phyloP scores from a whole-genome alignment of 108 stramenopile genomes.

The Fistulifera pelliculosa region DNA sequence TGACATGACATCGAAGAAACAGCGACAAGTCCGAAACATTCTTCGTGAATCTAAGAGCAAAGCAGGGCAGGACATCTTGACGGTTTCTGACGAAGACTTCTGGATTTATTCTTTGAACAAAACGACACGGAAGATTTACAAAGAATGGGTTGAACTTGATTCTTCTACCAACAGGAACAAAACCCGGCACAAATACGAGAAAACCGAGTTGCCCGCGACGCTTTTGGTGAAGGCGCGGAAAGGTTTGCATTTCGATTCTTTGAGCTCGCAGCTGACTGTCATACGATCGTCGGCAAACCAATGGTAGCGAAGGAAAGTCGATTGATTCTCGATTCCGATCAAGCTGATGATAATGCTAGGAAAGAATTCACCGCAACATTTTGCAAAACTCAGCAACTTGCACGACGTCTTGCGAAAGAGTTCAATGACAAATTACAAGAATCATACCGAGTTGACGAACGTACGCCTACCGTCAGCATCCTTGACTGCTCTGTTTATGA shows the following conservation, averaged over 20 bases:
- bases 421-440: constrained; percentile 28
- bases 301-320: constrained; percentile 51
- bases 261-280: constrained; percentile 30
- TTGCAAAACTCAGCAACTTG: constrained; percentile 33
- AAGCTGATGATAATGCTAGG: not conserved
- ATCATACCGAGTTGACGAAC: constrained; percentile 8
- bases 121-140: not conserved
- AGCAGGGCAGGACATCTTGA: no score
- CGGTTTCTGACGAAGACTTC: no score
- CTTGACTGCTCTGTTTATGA: constrained; percentile 16
- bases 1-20: not conserved
- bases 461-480: constrained; percentile 4
- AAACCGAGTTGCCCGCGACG: not conserved
- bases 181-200: no score
- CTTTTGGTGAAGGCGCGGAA: constrained; percentile 52
- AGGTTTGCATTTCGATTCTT: constrained; percentile 34
- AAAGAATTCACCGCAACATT: constrained; percentile 30
- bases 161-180: not conserved
- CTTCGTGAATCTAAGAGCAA: not conserved
- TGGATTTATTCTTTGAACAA: not conserved
- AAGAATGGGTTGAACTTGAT: no score
- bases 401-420: constrained; percentile 24
- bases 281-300: constrained; percentile 16
- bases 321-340: constrained; percentile 20
- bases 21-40: not conserved